Percentiles rank a stretch among this genome's conserved stretches.
These are phyloP conservation scores for Castanea mollissima DNA, from an alignment of 306 rosid species.

Conservation along the genomic window DNA sequence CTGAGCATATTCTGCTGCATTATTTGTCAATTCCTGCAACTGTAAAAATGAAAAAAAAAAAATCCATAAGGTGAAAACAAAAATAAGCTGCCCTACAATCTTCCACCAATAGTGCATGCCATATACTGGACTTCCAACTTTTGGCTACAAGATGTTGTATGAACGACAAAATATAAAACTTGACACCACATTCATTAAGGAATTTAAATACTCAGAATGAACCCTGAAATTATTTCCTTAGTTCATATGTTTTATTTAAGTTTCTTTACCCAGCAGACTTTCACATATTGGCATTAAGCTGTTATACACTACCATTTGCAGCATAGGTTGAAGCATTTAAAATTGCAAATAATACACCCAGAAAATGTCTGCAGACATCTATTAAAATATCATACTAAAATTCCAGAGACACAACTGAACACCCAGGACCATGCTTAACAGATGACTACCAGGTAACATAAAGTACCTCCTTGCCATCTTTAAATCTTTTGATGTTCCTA, in stretches of 20 bases:
- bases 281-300: constrained; percentile 10
- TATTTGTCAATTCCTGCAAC: constrained; percentile 62
- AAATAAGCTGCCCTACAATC: not conserved
- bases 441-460: not conserved
- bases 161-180: not conserved
- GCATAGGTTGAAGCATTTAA: constrained; percentile 7
- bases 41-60: constrained; percentile 25
- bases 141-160: not conserved
- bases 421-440: not conserved
- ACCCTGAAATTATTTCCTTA: not conserved
- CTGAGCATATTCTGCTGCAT: constrained; percentile 64
- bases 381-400: not conserved
- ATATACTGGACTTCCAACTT: constrained; percentile 1
- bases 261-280: not conserved
- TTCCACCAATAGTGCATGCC: constrained; percentile 8
- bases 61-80: constrained; percentile 16
- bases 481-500: not conserved
- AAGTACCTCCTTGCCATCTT: constrained; percentile 1
- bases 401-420: not conserved
- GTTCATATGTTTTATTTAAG: not conserved
- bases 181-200: not conserved
- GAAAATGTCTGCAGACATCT: not conserved
- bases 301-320: not conserved
- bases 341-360: not conserved
- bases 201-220: not conserved